Evolutionary conservation across 1,139 yeast species (phyloP).

Genomic region (Saccharomyces hybrid): DNA sequence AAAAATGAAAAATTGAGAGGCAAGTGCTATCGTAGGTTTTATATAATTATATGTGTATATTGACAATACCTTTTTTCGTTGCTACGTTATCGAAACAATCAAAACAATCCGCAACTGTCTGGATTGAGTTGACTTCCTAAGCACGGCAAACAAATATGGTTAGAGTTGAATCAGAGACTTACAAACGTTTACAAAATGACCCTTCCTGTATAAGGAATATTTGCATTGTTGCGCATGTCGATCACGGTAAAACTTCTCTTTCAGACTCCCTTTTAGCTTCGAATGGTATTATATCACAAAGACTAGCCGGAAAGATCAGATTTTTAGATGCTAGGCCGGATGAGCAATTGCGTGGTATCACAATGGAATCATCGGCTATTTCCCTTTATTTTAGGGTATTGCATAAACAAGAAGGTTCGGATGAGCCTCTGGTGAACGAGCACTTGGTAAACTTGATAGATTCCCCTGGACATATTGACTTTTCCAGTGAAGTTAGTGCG

Average conservation of each 20-base stretch:
- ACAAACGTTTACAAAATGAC: slow-evolving; percentile 59
- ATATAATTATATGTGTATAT: too few relatives aligned
- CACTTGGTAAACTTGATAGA: slow-evolving; percentile 87
- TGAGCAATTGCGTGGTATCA: slow-evolving; percentile 92
- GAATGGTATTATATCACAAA: slow-evolving; percentile 90
- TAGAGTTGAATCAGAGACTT: slow-evolving; percentile 51
- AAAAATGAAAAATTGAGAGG: not conserved
- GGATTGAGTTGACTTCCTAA: not conserved
- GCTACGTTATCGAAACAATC: slow-evolving; percentile 9
- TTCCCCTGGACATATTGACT: slow-evolving; percentile 98
- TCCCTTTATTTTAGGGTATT: slow-evolving; percentile 72
- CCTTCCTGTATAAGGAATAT: slow-evolving; percentile 75
- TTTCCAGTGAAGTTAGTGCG: slow-evolving; percentile 91
- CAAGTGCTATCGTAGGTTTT: not conserved
- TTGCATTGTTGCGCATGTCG: slow-evolving; percentile 96
- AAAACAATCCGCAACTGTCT: slow-evolving; percentile 2
- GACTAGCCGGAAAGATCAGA: slow-evolving; percentile 92
- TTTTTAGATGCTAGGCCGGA: slow-evolving; percentile 92
- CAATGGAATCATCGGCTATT: slow-evolving; percentile 95
- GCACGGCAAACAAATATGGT: slow-evolving; percentile 15
- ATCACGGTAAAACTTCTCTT: slow-evolving; percentile 94
- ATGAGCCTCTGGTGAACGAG: slow-evolving; percentile 50
- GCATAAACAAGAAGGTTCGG: slow-evolving; percentile 40
- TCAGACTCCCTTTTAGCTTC: slow-evolving; percentile 90
- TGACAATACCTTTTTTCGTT: too few relatives aligned